phyloP scores from a whole-genome alignment of 352 stramenopile genomes.

The Pythium pyrilobum region DNA sequence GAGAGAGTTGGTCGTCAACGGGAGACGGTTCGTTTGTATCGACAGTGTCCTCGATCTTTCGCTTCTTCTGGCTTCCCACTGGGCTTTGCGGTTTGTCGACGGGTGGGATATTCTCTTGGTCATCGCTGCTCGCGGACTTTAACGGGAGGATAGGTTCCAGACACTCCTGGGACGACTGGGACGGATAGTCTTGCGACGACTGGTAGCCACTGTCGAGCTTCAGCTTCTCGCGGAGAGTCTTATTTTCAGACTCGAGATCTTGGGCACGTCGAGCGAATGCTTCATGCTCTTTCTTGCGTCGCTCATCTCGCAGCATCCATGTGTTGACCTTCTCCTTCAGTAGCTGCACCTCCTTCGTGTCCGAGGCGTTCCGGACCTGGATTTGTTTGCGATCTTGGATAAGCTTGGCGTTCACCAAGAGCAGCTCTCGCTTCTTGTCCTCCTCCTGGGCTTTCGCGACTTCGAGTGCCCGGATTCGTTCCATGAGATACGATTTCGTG shows the following conservation, averaged over 20 bases:
- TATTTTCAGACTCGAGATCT: conserved; percentile 14
- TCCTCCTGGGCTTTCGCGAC: conserved; percentile 32
- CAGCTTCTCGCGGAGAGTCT: neutral
- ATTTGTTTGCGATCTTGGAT: conserved; percentile 60
- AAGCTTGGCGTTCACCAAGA: conserved; percentile 62
- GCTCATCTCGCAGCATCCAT: conserved; percentile 44
- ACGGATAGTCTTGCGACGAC: neutral
- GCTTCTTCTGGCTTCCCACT: neutral
- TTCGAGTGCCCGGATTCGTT: conserved; percentile 49
- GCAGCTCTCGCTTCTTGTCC: conserved; percentile 53
- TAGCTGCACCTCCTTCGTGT: conserved; percentile 25
- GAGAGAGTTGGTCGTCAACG: neutral
- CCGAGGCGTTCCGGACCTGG: conserved; percentile 27
- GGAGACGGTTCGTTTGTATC: neutral
- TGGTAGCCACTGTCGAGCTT: neutral
- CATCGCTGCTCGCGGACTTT: neutral
- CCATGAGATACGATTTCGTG: conserved; percentile 28
- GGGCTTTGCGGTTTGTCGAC: neutral
- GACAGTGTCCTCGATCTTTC: conserved; percentile 11
- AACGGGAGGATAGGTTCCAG: neutral
- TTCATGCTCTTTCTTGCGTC: conserved; percentile 35
- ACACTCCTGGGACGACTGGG: neutral
- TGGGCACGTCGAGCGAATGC: conserved; percentile 9
- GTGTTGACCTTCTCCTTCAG: conserved; percentile 50
- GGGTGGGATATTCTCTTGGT: conserved; percentile 21